Percentiles rank a stretch among this genome's conserved stretches.
Conservation (phyloP, 2,329 filamentous ascomycete species). For the Xylaria sp. region DNA sequence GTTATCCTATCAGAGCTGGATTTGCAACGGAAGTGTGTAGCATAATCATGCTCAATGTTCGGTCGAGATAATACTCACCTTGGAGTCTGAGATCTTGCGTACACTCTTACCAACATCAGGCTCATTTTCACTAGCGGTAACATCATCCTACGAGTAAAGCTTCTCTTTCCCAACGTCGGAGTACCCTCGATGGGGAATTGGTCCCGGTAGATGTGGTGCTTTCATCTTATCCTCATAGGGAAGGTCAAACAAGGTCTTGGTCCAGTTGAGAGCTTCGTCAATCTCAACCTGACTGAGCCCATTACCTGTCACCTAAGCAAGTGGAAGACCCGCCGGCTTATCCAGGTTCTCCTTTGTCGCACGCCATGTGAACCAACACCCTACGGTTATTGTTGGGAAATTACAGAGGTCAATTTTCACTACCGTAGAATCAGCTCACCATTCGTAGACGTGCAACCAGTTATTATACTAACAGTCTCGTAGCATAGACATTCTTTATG, state of each 20-base stretch:
- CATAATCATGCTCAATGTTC: not conserved
- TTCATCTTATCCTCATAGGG: slow-evolving; percentile 43
- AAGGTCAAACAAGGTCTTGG: slow-evolving; percentile 41
- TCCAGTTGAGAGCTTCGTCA: slow-evolving; percentile 37
- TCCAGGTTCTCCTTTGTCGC: too few species aligned
- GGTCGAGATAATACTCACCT: slow-evolving; percentile 26
- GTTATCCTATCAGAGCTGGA: not conserved
- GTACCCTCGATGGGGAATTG: slow-evolving; percentile 43
- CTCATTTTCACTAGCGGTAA: not conserved
- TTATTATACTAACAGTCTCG: too few species aligned
- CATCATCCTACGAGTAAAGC: slow-evolving; percentile 40
- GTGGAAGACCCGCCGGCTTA: too few species aligned
- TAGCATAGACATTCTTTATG: too few species aligned
- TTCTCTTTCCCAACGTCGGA: slow-evolving; percentile 43
- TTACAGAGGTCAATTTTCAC: too few species aligned
- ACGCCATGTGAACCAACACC: too few species aligned
- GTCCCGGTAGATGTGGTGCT: slow-evolving; percentile 39
- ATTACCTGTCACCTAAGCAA: slow-evolving; percentile 38
- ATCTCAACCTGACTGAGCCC: slow-evolving; percentile 37
- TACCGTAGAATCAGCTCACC: too few species aligned
- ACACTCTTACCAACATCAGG: slow-evolving; percentile 26
- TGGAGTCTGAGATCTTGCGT: slow-evolving; percentile 43
- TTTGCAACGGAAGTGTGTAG: too few species aligned
- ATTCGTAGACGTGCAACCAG: too few species aligned
- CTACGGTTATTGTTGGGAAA: too few species aligned